Conservation (phyloP, 1,284 basidiomycete species). For the Phylloboletellus chloephorus region DNA sequence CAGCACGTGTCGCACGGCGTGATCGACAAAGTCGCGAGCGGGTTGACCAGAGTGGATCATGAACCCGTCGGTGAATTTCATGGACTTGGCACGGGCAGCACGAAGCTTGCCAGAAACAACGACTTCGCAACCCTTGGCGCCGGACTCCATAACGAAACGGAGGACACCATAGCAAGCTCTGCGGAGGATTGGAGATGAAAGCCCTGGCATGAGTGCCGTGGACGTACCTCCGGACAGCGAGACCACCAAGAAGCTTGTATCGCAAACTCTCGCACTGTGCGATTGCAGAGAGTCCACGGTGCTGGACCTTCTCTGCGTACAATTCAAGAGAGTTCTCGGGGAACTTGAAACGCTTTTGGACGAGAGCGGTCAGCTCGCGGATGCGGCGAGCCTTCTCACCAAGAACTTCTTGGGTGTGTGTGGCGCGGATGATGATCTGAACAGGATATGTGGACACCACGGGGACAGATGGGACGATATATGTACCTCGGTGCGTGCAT, state of each 20-base stretch:
- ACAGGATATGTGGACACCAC: constrained; percentile 4
- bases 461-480: constrained; percentile 2
- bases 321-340: constrained; percentile 98
- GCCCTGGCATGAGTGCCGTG: constrained; percentile 16
- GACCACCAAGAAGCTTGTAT: constrained; percentile 99
- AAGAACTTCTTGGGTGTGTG: constrained; percentile 99
- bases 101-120: constrained; percentile 99
- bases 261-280: constrained; percentile 98
- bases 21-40: constrained; percentile 93
- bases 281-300: constrained; percentile 97
- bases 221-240: constrained; percentile 89
- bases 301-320: constrained; percentile 99
- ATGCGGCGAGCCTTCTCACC: constrained; percentile 99
- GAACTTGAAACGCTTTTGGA: constrained; percentile 99
- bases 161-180: constrained; percentile 99
- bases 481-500: constrained; percentile 91
- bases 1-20: constrained; percentile 97
- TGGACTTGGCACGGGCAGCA: constrained; percentile 98
- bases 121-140: constrained; percentile 99
- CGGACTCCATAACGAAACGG: constrained; percentile 99
- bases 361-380: constrained; percentile 96
- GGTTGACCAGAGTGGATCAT: constrained; percentile 99
- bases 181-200: constrained; percentile 6
- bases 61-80: constrained; percentile 99
- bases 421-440: constrained; percentile 99